These are phyloP conservation scores for Nepenthes gracilis DNA, from an alignment of 148 eudicot genomes.

Conservation along the genomic window DNA sequence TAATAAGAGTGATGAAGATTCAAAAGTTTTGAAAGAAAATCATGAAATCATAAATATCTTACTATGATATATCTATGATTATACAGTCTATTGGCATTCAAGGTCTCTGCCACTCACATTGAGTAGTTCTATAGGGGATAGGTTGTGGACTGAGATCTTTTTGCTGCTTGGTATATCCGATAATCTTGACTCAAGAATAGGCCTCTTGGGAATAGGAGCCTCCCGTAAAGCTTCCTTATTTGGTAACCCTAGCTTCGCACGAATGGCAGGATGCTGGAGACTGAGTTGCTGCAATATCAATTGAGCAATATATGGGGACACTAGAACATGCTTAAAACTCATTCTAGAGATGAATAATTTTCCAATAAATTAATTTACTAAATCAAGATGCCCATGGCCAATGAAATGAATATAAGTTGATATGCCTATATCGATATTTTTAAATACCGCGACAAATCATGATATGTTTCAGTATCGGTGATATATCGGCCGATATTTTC, in stretches of 20 bases:
- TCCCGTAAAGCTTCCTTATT: constrained; percentile 10
- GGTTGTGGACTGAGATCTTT: constrained; percentile 21
- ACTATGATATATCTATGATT: neutral
- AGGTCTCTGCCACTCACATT: constrained; percentile 40
- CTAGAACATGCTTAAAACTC: neutral
- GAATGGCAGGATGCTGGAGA: constrained; percentile 47
- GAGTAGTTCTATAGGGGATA: constrained; percentile 49
- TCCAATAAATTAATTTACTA: neutral
- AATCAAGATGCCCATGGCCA: too few species aligned
- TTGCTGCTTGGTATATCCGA: constrained; percentile 19
- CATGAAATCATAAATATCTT: neutral
- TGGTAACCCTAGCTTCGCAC: constrained; percentile 54
- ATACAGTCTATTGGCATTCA: constrained; percentile 6
- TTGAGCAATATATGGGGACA: neutral
- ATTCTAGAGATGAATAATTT: neutral
- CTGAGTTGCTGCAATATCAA: constrained; percentile 42
- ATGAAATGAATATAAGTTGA: too few species aligned
- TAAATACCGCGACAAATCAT: too few species aligned
- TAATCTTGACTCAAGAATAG: constrained; percentile 10
- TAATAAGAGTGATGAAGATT: constrained; percentile 2
- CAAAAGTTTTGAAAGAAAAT: neutral
- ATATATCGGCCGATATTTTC: too few species aligned
- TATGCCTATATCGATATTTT: too few species aligned
- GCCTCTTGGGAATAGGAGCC: constrained; percentile 17
- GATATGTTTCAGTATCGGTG: too few species aligned